Percentiles rank a stretch among this genome's conserved stretches.
These are phyloP conservation scores for Ophiostoma angusticollis DNA, from an alignment of 2,329 filamentous ascomycete species.

Conservation along the genomic window DNA sequence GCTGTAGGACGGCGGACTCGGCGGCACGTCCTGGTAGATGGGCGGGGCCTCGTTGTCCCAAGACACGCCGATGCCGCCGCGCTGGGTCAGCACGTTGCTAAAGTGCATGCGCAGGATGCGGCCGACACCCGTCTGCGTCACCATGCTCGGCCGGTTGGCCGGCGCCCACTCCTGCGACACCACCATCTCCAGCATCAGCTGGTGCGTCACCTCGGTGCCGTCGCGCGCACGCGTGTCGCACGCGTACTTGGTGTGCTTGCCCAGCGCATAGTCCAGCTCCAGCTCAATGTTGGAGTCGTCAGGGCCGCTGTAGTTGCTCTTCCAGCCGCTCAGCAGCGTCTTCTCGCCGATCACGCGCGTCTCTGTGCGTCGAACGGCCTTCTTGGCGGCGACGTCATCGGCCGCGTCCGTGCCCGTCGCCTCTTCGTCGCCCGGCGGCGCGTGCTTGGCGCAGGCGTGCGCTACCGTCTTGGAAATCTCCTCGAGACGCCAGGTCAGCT, in stretches of 20 bases:
- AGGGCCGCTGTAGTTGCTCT: slow-evolving; percentile 45
- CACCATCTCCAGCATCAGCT: slow-evolving; percentile 82
- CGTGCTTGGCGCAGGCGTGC: slow-evolving; percentile 67
- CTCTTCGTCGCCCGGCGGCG: slow-evolving; percentile 23
- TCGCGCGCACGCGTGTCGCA: slow-evolving; percentile 66
- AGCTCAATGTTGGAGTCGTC: slow-evolving; percentile 55
- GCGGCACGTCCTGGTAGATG: slow-evolving; percentile 85
- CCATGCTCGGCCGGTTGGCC: slow-evolving; percentile 51
- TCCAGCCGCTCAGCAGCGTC: slow-evolving; percentile 81
- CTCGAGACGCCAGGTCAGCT: slow-evolving; percentile 85
- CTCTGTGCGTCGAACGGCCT: slow-evolving; percentile 62
- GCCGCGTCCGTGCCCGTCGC: neutral
- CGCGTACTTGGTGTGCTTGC: slow-evolving; percentile 45
- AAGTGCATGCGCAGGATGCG: slow-evolving; percentile 91
- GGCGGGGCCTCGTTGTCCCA: slow-evolving; percentile 97
- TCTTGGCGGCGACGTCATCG: slow-evolving; percentile 25
- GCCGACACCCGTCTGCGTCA: slow-evolving; percentile 79
- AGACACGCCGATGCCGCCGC: slow-evolving; percentile 74
- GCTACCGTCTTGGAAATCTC: slow-evolving; percentile 72
- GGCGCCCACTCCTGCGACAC: slow-evolving; percentile 82
- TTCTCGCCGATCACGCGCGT: slow-evolving; percentile 66
- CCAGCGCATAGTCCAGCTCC: slow-evolving; percentile 65
- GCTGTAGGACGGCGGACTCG: slow-evolving; percentile 62
- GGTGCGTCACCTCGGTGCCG: slow-evolving; percentile 70
- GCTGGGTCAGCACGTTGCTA: slow-evolving; percentile 66